Percentiles rank a stretch among this genome's conserved stretches.
Conservation (phyloP, 2,329 filamentous ascomycete species). For the Alternaria triticina region DNA sequence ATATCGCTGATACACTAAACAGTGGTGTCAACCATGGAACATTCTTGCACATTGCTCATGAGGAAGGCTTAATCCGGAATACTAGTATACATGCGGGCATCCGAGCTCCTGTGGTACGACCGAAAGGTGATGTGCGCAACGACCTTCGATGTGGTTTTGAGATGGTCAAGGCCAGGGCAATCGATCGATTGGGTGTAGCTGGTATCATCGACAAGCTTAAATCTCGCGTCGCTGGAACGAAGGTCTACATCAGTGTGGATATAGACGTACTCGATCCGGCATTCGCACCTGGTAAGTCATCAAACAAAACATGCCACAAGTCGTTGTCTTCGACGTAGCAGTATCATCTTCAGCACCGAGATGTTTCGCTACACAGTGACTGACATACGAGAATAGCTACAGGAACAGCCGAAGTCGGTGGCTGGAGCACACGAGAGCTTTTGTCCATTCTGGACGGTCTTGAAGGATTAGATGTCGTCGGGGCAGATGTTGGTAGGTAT, state of each 20-base stretch:
- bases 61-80: conserved; percentile 65
- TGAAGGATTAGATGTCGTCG: conserved; percentile 63
- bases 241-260: conserved; percentile 64
- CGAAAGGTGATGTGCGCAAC: conserved; percentile 61
- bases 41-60: conserved; percentile 67
- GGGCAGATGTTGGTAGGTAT: conserved; percentile 61
- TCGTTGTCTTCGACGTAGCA: background rate
- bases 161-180: conserved; percentile 62
- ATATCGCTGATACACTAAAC: conserved; percentile 2
- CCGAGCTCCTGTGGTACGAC: conserved; percentile 59
- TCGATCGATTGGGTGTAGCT: conserved; percentile 57
- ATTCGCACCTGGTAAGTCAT: conserved; percentile 57
- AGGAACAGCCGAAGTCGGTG: conserved; percentile 67
- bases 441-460: conserved; percentile 65
- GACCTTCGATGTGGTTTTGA: conserved; percentile 66
- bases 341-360: background rate
- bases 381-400: conserved; percentile 49
- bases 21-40: conserved; percentile 66
- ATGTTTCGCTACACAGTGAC: background rate
- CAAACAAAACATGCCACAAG: background rate
- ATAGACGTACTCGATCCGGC: conserved; percentile 65
- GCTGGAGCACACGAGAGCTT: conserved; percentile 66
- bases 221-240: conserved; percentile 58
- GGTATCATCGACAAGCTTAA: conserved; percentile 59
- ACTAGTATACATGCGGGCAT: conserved; percentile 68